These are phyloP conservation scores for Naganishia friedmannii DNA, from an alignment of 768 basidiomycete species.

Conservation along the genomic window DNA sequence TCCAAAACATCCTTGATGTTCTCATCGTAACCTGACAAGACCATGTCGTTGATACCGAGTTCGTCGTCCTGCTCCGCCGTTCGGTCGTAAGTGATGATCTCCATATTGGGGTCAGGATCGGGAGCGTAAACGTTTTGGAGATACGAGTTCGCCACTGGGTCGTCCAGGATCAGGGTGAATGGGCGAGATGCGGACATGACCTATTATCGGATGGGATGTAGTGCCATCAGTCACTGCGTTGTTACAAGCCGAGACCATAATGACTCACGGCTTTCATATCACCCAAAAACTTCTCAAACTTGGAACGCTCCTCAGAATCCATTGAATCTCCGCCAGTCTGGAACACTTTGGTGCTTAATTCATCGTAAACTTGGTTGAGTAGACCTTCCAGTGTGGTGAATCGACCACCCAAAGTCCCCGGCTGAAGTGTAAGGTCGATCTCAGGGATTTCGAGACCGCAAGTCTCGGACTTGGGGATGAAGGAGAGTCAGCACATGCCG, in stretches of 20 bases:
- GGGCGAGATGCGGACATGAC: slow-evolving; percentile 72
- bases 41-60: slow-evolving; percentile 64
- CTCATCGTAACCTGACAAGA: slow-evolving; percentile 49
- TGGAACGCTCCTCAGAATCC: slow-evolving; percentile 53
- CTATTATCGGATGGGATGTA: slow-evolving; percentile 50
- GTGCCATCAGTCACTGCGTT: neutral
- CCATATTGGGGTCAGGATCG: slow-evolving; percentile 93
- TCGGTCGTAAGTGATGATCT: slow-evolving; percentile 74
- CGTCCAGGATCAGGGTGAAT: slow-evolving; percentile 91
- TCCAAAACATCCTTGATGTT: slow-evolving; percentile 20
- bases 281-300: slow-evolving; percentile 73
- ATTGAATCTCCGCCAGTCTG: slow-evolving; percentile 65
- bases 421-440: slow-evolving; percentile 83
- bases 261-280: slow-evolving; percentile 42
- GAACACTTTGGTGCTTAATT: slow-evolving; percentile 83
- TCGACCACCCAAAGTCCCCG: slow-evolving; percentile 91
- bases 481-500: neutral
- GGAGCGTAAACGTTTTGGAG: slow-evolving; percentile 96
- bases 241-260: slow-evolving; percentile 5
- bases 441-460: slow-evolving; percentile 87
- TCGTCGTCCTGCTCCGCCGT: slow-evolving; percentile 90
- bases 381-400: slow-evolving; percentile 98
- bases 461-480: slow-evolving; percentile 71
- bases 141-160: slow-evolving; percentile 92
- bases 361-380: slow-evolving; percentile 88